Conservation (phyloP, 2,329 filamentous ascomycete genomes). For the Juglanconis oblonga region DNA sequence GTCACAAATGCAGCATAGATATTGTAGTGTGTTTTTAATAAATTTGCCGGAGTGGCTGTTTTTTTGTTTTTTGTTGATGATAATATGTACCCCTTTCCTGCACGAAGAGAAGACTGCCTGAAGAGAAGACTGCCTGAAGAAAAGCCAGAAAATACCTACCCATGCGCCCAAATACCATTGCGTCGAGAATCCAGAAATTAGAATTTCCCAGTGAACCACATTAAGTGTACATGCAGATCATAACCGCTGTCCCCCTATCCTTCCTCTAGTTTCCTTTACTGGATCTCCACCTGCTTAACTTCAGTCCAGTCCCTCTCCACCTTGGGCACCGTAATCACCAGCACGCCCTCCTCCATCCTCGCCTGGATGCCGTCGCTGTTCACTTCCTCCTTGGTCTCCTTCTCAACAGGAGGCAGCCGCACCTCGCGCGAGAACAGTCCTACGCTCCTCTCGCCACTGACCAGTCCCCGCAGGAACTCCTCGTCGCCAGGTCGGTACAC, state of each 20-base stretch:
- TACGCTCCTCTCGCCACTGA: slow-evolving; percentile 64
- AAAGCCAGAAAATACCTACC: background rate
- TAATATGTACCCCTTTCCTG: background rate
- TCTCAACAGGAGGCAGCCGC: slow-evolving; percentile 48
- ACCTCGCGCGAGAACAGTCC: slow-evolving; percentile 73
- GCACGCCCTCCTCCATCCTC: slow-evolving; percentile 74
- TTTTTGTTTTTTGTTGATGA: slow-evolving; percentile 11
- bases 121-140: background rate
- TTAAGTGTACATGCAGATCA: background rate
- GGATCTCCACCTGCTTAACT: slow-evolving; percentile 57
- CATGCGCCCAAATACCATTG: background rate
- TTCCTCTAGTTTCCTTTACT: slow-evolving; percentile 30
- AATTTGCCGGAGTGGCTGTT: slow-evolving; percentile 2
- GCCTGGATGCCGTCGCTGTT: slow-evolving; percentile 68
- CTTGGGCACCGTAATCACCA: slow-evolving; percentile 77
- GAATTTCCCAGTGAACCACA: background rate
- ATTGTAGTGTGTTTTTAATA: background rate
- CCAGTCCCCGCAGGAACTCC: slow-evolving; percentile 61
- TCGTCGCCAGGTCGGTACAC: slow-evolving; percentile 72
- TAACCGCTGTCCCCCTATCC: no score
- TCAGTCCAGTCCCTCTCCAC: slow-evolving; percentile 64
- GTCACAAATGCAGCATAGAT: background rate
- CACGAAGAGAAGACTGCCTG: background rate
- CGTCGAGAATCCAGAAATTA: background rate
- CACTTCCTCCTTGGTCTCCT: slow-evolving; percentile 51